These are phyloP conservation scores for Lachnellula suecica DNA, from an alignment of 2,329 filamentous ascomycete species.

Conservation along the genomic window DNA sequence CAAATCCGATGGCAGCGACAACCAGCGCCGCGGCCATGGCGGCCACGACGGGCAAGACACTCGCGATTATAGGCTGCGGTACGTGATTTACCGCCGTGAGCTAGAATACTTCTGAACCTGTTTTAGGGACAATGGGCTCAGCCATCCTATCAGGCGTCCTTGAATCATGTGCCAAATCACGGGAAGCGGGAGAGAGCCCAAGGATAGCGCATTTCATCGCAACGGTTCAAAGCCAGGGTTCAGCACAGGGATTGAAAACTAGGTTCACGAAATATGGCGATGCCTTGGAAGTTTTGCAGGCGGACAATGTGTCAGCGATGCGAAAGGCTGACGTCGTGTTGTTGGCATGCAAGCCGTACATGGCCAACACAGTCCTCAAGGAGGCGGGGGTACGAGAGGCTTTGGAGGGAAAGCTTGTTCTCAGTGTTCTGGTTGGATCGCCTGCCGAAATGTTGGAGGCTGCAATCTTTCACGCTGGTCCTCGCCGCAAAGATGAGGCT, in stretches of 20 bases:
- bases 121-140: conserved; percentile 28
- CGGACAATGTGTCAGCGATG: conserved; percentile 68
- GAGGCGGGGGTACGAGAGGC: conserved; percentile 69
- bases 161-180: conserved; percentile 15
- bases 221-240: conserved; percentile 40
- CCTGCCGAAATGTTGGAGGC: conserved; percentile 66
- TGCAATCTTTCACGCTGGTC: conserved; percentile 48
- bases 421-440: conserved; percentile 80
- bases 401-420: conserved; percentile 75
- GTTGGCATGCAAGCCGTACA: conserved; percentile 79
- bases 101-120: not conserved
- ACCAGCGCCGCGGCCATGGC: not conserved
- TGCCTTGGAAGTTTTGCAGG: conserved; percentile 31
- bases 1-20: too few species aligned
- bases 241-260: conserved; percentile 33
- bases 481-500: conserved; percentile 24
- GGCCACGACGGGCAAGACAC: conserved; percentile 10
- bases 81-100: not conserved
- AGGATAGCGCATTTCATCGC: conserved; percentile 37
- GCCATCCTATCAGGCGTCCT: conserved; percentile 29
- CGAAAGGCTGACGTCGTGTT: conserved; percentile 72
- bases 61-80: conserved; percentile 26
- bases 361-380: conserved; percentile 66
- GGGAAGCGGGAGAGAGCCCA: conserved; percentile 12
- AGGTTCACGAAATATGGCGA: conserved; percentile 32